Evolutionary conservation across 1,139 yeast species (phyloP).

Genomic region (Blastobotrys indianensis): DNA sequence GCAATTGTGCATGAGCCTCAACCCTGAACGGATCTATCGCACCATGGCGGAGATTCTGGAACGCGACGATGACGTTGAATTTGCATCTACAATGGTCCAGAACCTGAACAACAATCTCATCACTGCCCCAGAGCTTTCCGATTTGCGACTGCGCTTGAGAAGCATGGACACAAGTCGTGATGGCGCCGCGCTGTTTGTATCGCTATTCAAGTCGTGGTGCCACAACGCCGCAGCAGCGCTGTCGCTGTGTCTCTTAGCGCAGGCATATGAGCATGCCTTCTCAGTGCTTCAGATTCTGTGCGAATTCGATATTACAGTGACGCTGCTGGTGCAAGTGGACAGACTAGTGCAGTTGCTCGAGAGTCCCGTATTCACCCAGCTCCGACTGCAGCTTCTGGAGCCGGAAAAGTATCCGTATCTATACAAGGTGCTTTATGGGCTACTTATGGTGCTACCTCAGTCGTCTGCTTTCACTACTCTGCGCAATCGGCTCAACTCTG

Average conservation of each 20-base stretch:
- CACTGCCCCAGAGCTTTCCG: conserved; percentile 77
- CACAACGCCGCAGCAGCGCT: conserved; percentile 86
- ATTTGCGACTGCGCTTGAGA: conserved; percentile 63
- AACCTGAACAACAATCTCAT: conserved; percentile 80
- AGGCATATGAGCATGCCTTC: conserved; percentile 85
- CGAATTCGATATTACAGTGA: conserved; percentile 68
- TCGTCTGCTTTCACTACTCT: conserved; percentile 84
- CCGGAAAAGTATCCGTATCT: conserved; percentile 79
- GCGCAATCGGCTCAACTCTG: conserved; percentile 65
- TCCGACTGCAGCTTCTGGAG: conserved; percentile 80
- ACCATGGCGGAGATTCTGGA: conserved; percentile 74
- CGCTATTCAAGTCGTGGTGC: conserved; percentile 87
- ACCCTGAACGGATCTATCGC: conserved; percentile 77
- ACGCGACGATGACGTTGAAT: conserved; percentile 56
- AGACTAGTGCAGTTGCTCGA: conserved; percentile 72
- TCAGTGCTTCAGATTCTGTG: conserved; percentile 68
- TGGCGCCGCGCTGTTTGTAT: conserved; percentile 68
- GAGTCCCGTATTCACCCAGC: conserved; percentile 84
- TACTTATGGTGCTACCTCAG: conserved; percentile 92
- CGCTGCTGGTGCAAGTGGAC: conserved; percentile 70
- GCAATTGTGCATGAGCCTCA: conserved; percentile 73
- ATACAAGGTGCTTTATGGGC: conserved; percentile 84
- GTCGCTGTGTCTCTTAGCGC: conserved; percentile 78
- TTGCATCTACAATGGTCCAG: conserved; percentile 77
- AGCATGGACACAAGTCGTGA: conserved; percentile 45